Base-by-base conservation (phyloP, 495 filamentous ascomycete genomes). In the Penicillium bialowiezense region DNA sequence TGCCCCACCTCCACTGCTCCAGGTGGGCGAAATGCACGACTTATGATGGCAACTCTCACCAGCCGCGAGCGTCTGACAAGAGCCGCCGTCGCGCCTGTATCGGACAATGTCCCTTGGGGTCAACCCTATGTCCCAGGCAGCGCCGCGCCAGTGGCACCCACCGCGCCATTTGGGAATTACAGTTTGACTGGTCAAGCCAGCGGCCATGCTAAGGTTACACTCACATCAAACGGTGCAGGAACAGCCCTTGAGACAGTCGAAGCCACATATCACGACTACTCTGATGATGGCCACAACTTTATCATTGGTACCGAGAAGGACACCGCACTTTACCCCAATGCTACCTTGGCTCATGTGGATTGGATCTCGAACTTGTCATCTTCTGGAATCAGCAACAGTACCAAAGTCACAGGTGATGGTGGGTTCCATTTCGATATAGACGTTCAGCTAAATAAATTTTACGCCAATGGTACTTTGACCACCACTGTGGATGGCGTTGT, bases 381-480 rank as follows among this genome's bases (percentile, higher is more conserved):
- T 4, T 47, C 47, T 5, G 59, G 59, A 1, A 34, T 37, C 3
- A 19, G 29, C 12, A 47, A 32, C 5, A 45, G 36, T 13, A 56
- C 46, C n/a, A 63, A 63, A 41, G 50, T 50, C 13, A 59, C 59
- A 2, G 35, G 59, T 9, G 43, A 52, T 0, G 59, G 44, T 3
- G 59, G 59, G 13, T 59, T 63, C 26, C 55, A 63, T 23, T n/a
- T 55, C 28, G 45, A 44, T 19, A 55, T 57, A 18, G 53, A 59
- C 39, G 41, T 43, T 0, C 43, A 55, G 41, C 35, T 44, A 18
- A 63, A 63, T 29, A 51, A 56, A 0, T 63, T 63, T 39, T 18
- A 52, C 12, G 60, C 60, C 13, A 63, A 59, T 50, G 59, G 59
- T 7, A 63, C 59, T 5, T 35, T 63, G 41, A 52, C 56, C 3